Evolutionary conservation across 345 rosid species (phyloP).

Genomic region (Dipteronia sinensis): DNA sequence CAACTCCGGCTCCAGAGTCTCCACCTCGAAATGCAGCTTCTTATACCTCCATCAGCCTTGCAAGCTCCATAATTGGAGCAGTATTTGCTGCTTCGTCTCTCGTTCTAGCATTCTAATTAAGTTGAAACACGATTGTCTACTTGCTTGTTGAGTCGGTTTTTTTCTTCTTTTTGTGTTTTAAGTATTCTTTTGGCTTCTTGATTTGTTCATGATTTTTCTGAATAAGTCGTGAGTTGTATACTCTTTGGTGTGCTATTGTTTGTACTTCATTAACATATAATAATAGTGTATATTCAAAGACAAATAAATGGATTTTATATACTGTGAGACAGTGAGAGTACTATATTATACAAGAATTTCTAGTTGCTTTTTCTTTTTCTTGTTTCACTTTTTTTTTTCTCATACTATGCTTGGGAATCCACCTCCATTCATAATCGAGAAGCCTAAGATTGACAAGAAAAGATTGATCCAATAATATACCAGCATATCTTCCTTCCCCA

Average conservation of each 20-base stretch:
- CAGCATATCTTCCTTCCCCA: too few species aligned
- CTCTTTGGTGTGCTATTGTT: constrained; percentile 25
- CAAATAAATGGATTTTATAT: constrained; percentile 27
- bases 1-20: constrained; percentile 54
- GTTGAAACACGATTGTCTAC: neutral
- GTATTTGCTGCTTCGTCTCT: constrained; percentile 53
- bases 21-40: constrained; percentile 49
- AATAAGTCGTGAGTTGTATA: neutral
- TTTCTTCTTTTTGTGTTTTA: neutral
- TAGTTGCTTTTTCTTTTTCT: neutral
- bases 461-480: too few species aligned
- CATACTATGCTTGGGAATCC: neutral
- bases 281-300: constrained; percentile 6
- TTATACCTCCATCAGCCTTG: constrained; percentile 27
- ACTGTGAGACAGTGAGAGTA: neutral
- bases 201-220: too few species aligned
- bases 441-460: too few species aligned
- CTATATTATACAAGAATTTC: neutral
- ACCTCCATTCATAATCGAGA: neutral
- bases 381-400: neutral
- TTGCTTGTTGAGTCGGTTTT: too few species aligned
- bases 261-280: neutral
- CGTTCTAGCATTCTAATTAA: constrained; percentile 32
- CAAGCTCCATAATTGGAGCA: constrained; percentile 41
- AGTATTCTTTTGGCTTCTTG: too few species aligned